phyloP scores from a whole-genome alignment of 1,139 yeast genomes.

The Groenewaldozyma sp. region DNA sequence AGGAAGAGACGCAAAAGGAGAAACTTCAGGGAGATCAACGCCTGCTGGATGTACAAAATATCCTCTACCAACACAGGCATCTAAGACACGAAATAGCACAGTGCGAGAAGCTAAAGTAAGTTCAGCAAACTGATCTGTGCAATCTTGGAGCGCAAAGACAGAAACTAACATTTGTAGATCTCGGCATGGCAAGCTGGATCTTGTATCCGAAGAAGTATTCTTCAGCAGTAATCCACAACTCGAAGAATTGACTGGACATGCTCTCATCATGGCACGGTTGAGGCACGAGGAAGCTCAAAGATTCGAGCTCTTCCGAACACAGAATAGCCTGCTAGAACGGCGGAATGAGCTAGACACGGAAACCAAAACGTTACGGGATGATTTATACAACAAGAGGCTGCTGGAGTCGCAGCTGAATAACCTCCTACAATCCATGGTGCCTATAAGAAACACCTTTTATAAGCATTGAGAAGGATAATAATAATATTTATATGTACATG shows the following conservation, averaged over 20 bases:
- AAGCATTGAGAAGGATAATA: constrained; percentile 12
- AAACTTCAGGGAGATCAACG: constrained; percentile 23
- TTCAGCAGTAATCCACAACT: constrained; percentile 22
- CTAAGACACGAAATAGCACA: constrained; percentile 24
- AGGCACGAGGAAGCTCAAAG: constrained; percentile 27
- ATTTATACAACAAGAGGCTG: constrained; percentile 21
- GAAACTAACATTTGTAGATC: constrained; percentile 11
- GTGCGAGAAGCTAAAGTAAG: constrained; percentile 20
- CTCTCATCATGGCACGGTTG: constrained; percentile 25
- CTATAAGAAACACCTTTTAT: constrained; percentile 18
- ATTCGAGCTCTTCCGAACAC: constrained; percentile 19
- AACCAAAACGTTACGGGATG: constrained; percentile 21
- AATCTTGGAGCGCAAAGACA: neutral
- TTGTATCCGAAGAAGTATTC: constrained; percentile 26
- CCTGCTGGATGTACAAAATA: constrained; percentile 27
- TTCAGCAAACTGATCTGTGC: neutral
- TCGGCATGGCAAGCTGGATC: constrained; percentile 22
- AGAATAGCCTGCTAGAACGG: constrained; percentile 19
- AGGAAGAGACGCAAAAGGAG: constrained; percentile 17
- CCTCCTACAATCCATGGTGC: constrained; percentile 21
- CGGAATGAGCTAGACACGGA: constrained; percentile 19
- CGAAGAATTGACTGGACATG: constrained; percentile 16
- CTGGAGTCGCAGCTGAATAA: constrained; percentile 20
- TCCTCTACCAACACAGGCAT: constrained; percentile 28
- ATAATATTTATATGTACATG: constrained; percentile 4